A percentile compares a stretch with the other conserved stretches of the same genome.
Evolutionary conservation across 2,329 filamentous ascomycete species (phyloP).

Genomic region (Botryotinia calthae): DNA sequence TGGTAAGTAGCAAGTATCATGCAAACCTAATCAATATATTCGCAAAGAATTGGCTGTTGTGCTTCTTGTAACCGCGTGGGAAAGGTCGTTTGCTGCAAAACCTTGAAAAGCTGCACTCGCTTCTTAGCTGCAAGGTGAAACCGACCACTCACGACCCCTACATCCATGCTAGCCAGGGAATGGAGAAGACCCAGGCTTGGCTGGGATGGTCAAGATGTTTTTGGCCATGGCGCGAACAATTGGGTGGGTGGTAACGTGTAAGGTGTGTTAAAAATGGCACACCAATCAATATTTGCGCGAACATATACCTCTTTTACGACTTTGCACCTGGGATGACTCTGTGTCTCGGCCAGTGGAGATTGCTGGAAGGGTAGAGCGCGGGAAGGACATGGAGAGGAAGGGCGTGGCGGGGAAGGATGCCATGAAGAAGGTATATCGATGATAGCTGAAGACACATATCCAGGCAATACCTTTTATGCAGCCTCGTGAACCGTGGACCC

Average conservation of each 20-base stretch:
- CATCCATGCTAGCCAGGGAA: background rate
- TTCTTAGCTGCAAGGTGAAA: background rate
- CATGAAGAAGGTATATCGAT: background rate
- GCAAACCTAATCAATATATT: background rate
- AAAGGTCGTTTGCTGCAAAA: background rate
- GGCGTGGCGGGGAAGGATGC: too few relatives aligned
- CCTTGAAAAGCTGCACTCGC: background rate
- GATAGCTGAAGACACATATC: too few relatives aligned
- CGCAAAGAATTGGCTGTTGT: slow-evolving; percentile 9
- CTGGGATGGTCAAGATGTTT: background rate
- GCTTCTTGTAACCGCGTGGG: slow-evolving; percentile 9
- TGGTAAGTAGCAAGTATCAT: background rate
- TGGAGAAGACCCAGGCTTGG: background rate
- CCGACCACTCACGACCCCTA: slow-evolving; percentile 2
- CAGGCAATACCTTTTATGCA: too few relatives aligned
- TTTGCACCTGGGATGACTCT: background rate
- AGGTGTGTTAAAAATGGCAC: background rate
- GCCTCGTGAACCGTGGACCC: too few relatives aligned
- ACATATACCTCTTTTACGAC: background rate
- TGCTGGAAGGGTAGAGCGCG: too few relatives aligned
- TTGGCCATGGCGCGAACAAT: background rate
- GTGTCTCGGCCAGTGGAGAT: too few relatives aligned
- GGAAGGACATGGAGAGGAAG: too few relatives aligned
- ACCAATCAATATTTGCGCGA: background rate
- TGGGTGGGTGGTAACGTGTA: background rate